Evolutionary conservation across 2,329 filamentous ascomycete genomes (phyloP).

Genomic region (Colletotrichum plurivorum): DNA sequence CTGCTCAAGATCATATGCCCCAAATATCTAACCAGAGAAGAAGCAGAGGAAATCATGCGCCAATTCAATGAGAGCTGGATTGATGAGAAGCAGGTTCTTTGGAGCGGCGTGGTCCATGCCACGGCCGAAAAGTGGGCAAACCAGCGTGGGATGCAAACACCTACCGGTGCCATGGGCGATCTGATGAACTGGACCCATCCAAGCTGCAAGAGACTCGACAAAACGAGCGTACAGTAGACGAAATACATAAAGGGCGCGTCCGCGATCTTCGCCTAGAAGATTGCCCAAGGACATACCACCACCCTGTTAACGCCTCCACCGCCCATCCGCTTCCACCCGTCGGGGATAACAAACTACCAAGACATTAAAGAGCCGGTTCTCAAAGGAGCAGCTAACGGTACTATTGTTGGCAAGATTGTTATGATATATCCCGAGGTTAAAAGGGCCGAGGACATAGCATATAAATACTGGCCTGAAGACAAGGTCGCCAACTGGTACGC

Average conservation of each 20-base stretch:
- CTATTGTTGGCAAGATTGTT: not conserved
- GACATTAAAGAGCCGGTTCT: not conserved
- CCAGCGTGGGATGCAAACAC: not conserved
- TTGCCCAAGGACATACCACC: not conserved
- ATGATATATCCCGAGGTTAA: not conserved
- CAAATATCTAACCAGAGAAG: not conserved
- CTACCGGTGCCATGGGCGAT: conserved; percentile 4
- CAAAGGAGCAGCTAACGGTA: not conserved
- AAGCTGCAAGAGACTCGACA: not conserved
- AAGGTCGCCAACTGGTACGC: too few relatives aligned
- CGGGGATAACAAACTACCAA: not conserved
- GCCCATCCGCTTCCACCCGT: conserved; percentile 1
- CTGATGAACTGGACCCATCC: not conserved
- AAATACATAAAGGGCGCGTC: conserved; percentile 5
- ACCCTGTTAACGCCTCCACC: not conserved
- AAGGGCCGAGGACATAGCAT: not conserved
- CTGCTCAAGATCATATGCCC: too few relatives aligned
- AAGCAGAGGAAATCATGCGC: not conserved
- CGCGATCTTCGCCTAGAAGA: conserved; percentile 4
- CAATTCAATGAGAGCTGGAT: not conserved
- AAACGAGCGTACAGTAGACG: not conserved
- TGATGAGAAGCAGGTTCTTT: conserved; percentile 1
- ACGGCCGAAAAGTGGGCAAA: not conserved
- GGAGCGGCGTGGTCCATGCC: not conserved
- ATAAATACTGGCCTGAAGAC: not conserved